Evolutionary conservation across 164 flowering plant species (phyloP), one percentile per base, ranked within the genome.

Genomic region (Protea cynaroides): DNA sequence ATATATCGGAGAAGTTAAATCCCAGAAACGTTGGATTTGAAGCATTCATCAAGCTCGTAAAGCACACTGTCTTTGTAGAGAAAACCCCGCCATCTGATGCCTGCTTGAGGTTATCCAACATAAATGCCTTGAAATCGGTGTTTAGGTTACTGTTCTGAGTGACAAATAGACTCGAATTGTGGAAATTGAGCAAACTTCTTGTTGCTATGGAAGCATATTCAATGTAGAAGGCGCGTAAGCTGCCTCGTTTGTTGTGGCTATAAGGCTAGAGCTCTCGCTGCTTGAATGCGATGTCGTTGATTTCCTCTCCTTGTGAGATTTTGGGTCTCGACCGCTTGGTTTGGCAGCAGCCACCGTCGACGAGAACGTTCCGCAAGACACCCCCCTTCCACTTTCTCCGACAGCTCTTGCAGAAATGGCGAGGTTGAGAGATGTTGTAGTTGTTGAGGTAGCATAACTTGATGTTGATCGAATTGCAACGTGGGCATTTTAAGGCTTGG

Each of bases 341-440:
- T 59, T 89, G 86, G 44, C 96, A 79, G 69, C 87, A 84, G 40
- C 96, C 96, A 0, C 95, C 95, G 44, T 90, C 95, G 59, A 86
- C 85, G 12, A 90, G 90, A 55, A 88, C 95, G 79, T 88, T 88
- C 18, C 95, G 84, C 44, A 89, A 87, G 65, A 89, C 90, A 68
- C 96, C 96, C 52, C 96, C 96, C 66, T 84, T 88, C 95, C 95
- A 88, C 81, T 88, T 86, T 5, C 95, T 81, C 11, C 91, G 83
- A 64, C 95, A 88, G 76, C 68, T 67, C 77, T 84, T 86, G 76
- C 95, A 88, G 81, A 88, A 88, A 72, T 88, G 91, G 24, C 95
- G 91, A 3, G 95, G 95, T 78, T 88, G 95, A 7, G 95, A 88
- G 69, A 84, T 86, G 74, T 88, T 88, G 74, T 86, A 88, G 76